These are phyloP conservation scores for Melaleuca quinquenervia DNA, from an alignment of 345 rosid genomes.

Conservation along the genomic window DNA sequence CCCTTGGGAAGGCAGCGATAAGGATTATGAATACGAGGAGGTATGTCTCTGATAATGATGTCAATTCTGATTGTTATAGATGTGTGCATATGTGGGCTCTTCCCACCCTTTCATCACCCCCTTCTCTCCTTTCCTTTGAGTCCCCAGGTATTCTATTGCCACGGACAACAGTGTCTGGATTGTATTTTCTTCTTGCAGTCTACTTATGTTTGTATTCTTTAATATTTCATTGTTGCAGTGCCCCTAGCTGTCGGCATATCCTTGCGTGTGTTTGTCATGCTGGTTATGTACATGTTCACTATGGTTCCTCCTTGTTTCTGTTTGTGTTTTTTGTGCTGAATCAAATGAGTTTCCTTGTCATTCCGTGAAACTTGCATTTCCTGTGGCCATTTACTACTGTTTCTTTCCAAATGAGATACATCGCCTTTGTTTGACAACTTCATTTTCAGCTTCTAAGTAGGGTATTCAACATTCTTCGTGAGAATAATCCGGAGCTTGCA, in stretches of 20 bases:
- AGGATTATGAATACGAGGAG: constrained; percentile 87
- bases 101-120: neutral
- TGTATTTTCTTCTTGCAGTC: neutral
- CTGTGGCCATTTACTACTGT: neutral
- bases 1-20: constrained; percentile 95
- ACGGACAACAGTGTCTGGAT: neutral
- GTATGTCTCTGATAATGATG: constrained; percentile 12
- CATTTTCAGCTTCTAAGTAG: constrained; percentile 77
- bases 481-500: constrained; percentile 90
- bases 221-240: neutral
- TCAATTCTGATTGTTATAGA: neutral
- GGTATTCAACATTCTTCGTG: constrained; percentile 81
- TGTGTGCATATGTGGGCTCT: neutral
- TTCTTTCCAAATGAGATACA: neutral
- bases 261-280: neutral
- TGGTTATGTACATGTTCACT: neutral
- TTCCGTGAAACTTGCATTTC: neutral
- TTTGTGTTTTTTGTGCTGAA: neutral
- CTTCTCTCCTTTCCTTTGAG: neutral
- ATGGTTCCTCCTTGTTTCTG: neutral
- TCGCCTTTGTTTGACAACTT: neutral
- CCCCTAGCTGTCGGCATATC: neutral
- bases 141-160: neutral
- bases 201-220: neutral
- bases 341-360: neutral